These are phyloP conservation scores for Chalciporus sphaerocephalus DNA, from an alignment of 768 basidiomycete genomes.

Conservation along the genomic window DNA sequence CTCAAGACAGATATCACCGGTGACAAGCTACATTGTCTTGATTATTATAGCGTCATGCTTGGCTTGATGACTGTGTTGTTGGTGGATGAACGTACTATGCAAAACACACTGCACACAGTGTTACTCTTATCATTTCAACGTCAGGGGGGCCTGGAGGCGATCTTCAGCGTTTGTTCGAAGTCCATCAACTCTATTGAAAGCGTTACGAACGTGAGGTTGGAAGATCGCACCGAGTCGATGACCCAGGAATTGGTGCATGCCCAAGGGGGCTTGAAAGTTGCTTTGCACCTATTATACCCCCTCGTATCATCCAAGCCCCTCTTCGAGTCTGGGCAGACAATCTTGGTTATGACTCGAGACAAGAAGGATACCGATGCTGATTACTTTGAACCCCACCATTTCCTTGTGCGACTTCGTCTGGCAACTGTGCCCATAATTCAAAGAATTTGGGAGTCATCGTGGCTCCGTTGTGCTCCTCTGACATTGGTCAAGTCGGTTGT, in stretches of 20 bases:
- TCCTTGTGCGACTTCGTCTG: conserved; percentile 77
- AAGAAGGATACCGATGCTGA: conserved; percentile 72
- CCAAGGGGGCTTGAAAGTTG: conserved; percentile 77
- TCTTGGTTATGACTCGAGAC: conserved; percentile 65
- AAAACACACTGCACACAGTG: conserved; percentile 76
- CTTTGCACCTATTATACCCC: conserved; percentile 69
- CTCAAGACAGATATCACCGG: conserved; percentile 51
- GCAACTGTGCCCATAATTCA: conserved; percentile 62
- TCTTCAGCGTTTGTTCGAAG: conserved; percentile 52
- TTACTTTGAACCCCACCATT: conserved; percentile 83
- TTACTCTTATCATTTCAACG: conserved; percentile 72
- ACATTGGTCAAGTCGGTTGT: conserved; percentile 73
- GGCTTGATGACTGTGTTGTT: conserved; percentile 48
- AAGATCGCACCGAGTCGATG: conserved; percentile 53
- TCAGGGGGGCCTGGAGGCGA: conserved; percentile 62
- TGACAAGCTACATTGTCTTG: conserved; percentile 46
- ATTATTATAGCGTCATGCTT: conserved; percentile 53
- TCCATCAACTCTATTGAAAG: conserved; percentile 57
- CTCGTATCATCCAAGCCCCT: conserved; percentile 77
- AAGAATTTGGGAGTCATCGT: conserved; percentile 76
- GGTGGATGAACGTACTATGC: conserved; percentile 69
- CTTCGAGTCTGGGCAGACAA: conserved; percentile 82
- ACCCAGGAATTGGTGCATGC: conserved; percentile 71
- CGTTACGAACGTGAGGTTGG: conserved; percentile 45
- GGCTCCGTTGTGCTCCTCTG: conserved; percentile 75